These are phyloP conservation scores for Fusarium circinatum DNA, from an alignment of 2,329 filamentous ascomycete species.

Conservation along the genomic window DNA sequence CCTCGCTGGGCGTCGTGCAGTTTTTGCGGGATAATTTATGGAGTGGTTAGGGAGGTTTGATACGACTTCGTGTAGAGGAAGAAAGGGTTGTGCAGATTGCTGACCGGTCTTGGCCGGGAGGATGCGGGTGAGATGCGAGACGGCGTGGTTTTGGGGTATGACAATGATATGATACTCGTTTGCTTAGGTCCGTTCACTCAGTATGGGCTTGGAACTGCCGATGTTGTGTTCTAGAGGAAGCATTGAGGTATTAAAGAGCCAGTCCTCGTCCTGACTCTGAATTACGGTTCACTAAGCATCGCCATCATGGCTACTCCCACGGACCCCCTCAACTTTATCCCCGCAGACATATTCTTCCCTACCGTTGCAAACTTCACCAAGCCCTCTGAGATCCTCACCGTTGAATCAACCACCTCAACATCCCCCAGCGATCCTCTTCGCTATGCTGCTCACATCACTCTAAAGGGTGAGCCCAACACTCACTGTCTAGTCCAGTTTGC, in stretches of 20 bases:
- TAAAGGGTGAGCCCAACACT: background rate
- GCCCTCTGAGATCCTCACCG: background rate
- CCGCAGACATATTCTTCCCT: background rate
- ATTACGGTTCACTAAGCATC: too few relatives aligned
- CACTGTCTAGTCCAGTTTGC: slow-evolving; percentile 1
- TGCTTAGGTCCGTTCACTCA: background rate
- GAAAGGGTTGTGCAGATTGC: background rate
- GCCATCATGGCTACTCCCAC: background rate
- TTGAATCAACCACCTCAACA: background rate
- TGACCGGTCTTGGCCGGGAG: background rate
- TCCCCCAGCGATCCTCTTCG: background rate
- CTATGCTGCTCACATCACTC: background rate
- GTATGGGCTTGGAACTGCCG: background rate
- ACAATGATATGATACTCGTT: background rate
- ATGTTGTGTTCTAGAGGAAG: background rate
- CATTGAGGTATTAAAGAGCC: background rate
- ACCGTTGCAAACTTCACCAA: background rate
- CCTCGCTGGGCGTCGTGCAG: background rate
- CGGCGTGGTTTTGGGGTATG: background rate
- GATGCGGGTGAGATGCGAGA: background rate
- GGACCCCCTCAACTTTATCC: slow-evolving; percentile 1
- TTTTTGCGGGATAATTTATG: background rate
- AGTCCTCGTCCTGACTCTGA: too few relatives aligned
- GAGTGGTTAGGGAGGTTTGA: background rate
- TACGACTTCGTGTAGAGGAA: background rate